phyloP scores from a whole-genome alignment of 192 early-diverging fungal genomes.

The Backusella tuberculispora region DNA sequence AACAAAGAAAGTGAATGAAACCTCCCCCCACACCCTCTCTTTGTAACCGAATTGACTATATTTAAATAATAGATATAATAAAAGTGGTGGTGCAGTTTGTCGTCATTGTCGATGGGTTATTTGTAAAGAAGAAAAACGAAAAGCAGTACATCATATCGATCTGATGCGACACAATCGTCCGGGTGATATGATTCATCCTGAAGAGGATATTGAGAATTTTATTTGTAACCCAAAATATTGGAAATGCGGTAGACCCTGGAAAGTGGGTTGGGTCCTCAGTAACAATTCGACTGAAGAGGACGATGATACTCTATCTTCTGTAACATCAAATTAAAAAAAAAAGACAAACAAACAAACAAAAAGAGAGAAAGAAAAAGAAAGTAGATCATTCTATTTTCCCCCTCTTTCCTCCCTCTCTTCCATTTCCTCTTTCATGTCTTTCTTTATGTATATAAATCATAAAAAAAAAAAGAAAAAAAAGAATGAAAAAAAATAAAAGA shows the following conservation, averaged over 20 bases:
- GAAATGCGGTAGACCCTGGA: conserved; percentile 41
- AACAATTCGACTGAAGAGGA: conserved; percentile 23
- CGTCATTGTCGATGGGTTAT: conserved; percentile 43
- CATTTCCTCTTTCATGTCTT: neutral
- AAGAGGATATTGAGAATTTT: conserved; percentile 44
- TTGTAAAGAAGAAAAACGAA: conserved; percentile 44
- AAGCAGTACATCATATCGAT: conserved; percentile 40
- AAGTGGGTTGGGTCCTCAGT: conserved; percentile 40
- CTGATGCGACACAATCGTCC: conserved; percentile 37
- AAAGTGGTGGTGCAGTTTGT: conserved; percentile 38
- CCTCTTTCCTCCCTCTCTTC: neutral
- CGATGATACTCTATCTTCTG: conserved; percentile 20
- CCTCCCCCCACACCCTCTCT: too few relatives aligned
- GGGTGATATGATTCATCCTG: conserved; percentile 22
- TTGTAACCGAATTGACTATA: neutral
- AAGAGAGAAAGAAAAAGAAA: too few relatives aligned
- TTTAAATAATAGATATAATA: conserved; percentile 35
- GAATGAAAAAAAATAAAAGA: neutral
- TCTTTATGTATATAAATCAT: neutral
- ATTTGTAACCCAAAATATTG: conserved; percentile 44
- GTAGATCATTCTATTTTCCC: neutral
- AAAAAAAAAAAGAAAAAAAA: neutral
- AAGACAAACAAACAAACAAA: neutral
- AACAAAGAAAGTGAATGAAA: neutral
- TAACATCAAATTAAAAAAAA: conserved; percentile 7